Percentiles rank a stretch among this genome's conserved stretches.
phyloP scores from a whole-genome alignment of 2,329 filamentous ascomycete genomes.

The Pseudocercospora fuligena region DNA sequence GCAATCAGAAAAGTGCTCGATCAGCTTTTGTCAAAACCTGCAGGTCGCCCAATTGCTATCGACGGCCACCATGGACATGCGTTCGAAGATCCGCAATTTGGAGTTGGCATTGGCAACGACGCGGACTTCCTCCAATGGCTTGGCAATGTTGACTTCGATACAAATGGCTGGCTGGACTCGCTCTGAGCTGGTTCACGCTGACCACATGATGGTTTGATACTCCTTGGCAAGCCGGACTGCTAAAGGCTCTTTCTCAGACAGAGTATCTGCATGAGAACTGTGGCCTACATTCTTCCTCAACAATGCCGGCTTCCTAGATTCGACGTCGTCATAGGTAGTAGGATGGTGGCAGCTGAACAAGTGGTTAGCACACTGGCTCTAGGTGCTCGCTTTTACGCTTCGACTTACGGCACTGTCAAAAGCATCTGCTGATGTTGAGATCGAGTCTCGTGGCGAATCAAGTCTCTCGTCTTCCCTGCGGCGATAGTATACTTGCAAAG shows the following conservation, averaged over 20 bases:
- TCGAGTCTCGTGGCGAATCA: background rate
- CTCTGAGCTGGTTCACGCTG: background rate
- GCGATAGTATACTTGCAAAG: background rate
- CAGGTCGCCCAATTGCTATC: background rate
- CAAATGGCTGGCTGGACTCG: constrained; percentile 17
- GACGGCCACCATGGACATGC: background rate
- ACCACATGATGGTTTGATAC: background rate
- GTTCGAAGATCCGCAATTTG: constrained; percentile 18
- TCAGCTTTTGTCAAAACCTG: constrained; percentile 20
- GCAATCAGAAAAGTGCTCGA: constrained; percentile 30
- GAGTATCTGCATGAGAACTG: too few relatives aligned
- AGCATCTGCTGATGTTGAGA: background rate
- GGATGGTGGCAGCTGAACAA: background rate
- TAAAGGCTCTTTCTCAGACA: too few relatives aligned
- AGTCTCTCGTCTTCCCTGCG: background rate
- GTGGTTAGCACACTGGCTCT: background rate
- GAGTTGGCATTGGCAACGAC: constrained; percentile 25
- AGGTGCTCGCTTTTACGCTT: background rate
- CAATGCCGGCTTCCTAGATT: background rate
- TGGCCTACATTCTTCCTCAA: too few relatives aligned
- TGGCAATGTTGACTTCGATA: constrained; percentile 26
- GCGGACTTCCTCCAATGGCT: constrained; percentile 32
- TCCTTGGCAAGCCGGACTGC: background rate
- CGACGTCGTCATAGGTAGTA: background rate
- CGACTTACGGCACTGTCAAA: background rate